Evolutionary conservation across 768 basidiomycete genomes (phyloP), one percentile per base, ranked within the genome.

Genomic region (Steccherinum ochraceum): DNA sequence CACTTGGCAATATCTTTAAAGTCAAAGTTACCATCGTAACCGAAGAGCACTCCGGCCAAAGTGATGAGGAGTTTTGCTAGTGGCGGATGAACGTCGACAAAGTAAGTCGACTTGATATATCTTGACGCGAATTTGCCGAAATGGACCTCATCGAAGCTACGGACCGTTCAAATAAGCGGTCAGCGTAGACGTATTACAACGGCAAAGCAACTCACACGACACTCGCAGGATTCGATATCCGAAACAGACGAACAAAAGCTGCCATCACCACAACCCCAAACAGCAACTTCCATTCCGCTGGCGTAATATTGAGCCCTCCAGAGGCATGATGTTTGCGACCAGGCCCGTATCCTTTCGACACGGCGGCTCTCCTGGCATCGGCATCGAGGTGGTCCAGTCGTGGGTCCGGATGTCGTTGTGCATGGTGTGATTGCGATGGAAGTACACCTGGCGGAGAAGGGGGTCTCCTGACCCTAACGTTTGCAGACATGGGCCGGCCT

Each of bases 1-100:
- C 62, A 94, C 93, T 93, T 94, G 74, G 83, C 93, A 56, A 98
- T 98, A 48, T 97, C 94, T 64, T 95, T 91, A 67, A 98, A 99
- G 65, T 97, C 95, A 65, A 98, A 98, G 23, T 87, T 74, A 0
- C 96, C 96, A 57, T 95, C 78, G 58, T 88, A 99, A 18, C 96
- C 91, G 41, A 79, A 87, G 12, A 96, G 48, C 59, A 86, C 94
- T 1, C 80, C 94, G 5, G 90, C 89, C 27, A 97, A 76, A 0
- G 95, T 97, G 58, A 99, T 93, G 48, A 99, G 74, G 23, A 99
- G 76, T 62, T 98, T 99, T 5, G 96, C 96, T 16, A 99, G 74
- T 3, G 96, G 96, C 0, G 96, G 96, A 63, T 99, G 96, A 2
- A 99, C 95, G 65, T 99, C 96, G 62, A 89, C 86, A 61, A 88